Evolutionary conservation across 148 eudicot genomes (phyloP).

Genomic region (Arbutus unedo): DNA sequence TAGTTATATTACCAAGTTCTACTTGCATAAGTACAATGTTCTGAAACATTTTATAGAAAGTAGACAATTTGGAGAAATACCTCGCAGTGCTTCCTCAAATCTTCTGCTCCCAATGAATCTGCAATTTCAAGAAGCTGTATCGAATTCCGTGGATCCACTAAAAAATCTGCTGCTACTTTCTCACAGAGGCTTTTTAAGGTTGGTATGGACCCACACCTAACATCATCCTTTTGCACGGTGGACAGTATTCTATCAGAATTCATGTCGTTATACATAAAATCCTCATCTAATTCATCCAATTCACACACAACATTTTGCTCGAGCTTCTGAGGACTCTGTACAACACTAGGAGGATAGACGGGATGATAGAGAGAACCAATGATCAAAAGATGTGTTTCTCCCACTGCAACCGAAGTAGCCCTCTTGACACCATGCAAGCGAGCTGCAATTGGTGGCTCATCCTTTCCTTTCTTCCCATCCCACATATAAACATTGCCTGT

Average conservation of each 20-base stretch:
- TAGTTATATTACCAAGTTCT: not conserved
- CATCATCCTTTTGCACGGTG: slow-evolving; percentile 28
- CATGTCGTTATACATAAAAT: slow-evolving; percentile 56
- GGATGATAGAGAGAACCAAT: slow-evolving; percentile 89
- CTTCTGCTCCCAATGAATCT: slow-evolving; percentile 80
- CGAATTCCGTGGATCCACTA: slow-evolving; percentile 89
- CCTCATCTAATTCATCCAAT: slow-evolving; percentile 65
- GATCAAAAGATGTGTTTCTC: slow-evolving; percentile 86
- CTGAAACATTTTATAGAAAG: not conserved
- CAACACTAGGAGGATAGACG: slow-evolving; percentile 37
- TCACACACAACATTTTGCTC: slow-evolving; percentile 28
- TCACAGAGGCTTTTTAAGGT: slow-evolving; percentile 91
- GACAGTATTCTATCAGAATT: slow-evolving; percentile 32
- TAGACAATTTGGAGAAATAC: slow-evolving; percentile 29
- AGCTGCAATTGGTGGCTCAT: slow-evolving; percentile 49
- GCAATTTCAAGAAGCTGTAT: slow-evolving; percentile 89
- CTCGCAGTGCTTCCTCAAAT: slow-evolving; percentile 85
- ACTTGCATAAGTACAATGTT: not conserved
- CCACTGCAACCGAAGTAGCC: slow-evolving; percentile 83
- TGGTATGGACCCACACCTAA: slow-evolving; percentile 37
- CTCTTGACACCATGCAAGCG: slow-evolving; percentile 81
- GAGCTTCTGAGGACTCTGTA: slow-evolving; percentile 30
- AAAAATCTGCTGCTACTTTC: slow-evolving; percentile 69
- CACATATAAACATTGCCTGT: slow-evolving; percentile 87
- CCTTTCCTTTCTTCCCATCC: slow-evolving; percentile 76